Evolutionary conservation across 2,329 filamentous ascomycete genomes (phyloP).

Genomic region (Ophiostoma perfectum): DNA sequence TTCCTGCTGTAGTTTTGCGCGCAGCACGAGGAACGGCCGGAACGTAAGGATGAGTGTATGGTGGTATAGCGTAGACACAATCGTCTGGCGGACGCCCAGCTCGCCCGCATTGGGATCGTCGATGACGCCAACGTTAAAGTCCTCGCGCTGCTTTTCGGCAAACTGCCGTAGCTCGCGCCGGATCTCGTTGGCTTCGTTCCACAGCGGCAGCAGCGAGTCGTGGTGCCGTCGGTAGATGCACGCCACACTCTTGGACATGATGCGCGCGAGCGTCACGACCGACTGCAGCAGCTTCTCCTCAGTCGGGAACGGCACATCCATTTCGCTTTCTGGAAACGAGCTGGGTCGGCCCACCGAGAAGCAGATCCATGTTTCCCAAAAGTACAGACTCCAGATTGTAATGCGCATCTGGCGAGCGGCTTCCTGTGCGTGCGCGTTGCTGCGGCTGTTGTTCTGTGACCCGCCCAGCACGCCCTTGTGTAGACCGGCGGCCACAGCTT

Average conservation of each 20-base stretch:
- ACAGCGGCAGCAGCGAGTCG: conserved; percentile 25
- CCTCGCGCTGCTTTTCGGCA: conserved; percentile 22
- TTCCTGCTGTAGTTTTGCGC: conserved; percentile 24
- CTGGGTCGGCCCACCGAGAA: conserved; percentile 25
- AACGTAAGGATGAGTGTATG: conserved; percentile 26
- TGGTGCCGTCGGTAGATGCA: conserved; percentile 25
- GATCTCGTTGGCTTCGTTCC: conserved; percentile 26
- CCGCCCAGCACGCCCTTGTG: conserved; percentile 25
- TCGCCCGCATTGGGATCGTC: conserved; percentile 23
- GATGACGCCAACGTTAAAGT: conserved; percentile 21
- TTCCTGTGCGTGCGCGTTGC: conserved; percentile 15
- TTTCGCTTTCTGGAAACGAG: conserved; percentile 25
- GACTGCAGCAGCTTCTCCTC: conserved; percentile 24
- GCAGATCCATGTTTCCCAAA: conserved; percentile 27
- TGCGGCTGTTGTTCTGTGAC: not conserved
- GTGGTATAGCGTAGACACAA: conserved; percentile 26
- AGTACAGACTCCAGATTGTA: conserved; percentile 24
- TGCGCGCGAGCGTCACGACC: conserved; percentile 21
- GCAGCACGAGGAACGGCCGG: conserved; percentile 26
- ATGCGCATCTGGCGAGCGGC: conserved; percentile 23
- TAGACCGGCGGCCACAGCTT: conserved; percentile 25
- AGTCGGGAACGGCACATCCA: conserved; percentile 25
- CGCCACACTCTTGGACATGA: conserved; percentile 25
- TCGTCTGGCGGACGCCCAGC: conserved; percentile 25
- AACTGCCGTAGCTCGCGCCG: conserved; percentile 24